Conservation (phyloP, 2,329 filamentous ascomycete species). For the Colletotrichum eleusines region DNA sequence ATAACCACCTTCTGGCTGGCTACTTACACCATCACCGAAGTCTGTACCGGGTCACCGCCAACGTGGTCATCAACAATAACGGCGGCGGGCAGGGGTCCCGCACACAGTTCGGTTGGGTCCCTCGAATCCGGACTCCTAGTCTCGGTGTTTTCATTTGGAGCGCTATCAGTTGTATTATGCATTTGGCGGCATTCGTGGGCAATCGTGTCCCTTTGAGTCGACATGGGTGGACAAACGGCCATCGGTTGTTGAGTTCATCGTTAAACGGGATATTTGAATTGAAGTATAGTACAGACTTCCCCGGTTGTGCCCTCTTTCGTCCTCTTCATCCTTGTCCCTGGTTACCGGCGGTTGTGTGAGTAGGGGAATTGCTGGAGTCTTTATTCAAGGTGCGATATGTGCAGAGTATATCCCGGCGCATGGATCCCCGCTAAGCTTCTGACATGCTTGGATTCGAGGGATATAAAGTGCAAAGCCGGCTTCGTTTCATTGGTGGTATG, state of each 20-base stretch:
- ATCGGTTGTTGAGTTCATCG: constrained; percentile 25
- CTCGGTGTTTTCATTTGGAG: constrained; percentile 7
- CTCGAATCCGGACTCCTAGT: neutral
- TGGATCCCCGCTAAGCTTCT: constrained; percentile 22
- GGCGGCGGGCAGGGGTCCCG: neutral
- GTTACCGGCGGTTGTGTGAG: neutral
- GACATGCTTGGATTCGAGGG: constrained; percentile 5
- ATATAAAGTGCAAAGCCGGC: neutral
- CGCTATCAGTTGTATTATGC: constrained; percentile 9
- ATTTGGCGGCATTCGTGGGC: constrained; percentile 36
- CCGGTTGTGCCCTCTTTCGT: neutral
- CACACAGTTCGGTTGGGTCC: constrained; percentile 1
- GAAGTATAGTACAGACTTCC: constrained; percentile 29
- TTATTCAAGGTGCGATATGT: constrained; percentile 3
- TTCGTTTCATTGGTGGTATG: constrained; percentile 8
- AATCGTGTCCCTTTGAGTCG: constrained; percentile 17
- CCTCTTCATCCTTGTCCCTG: neutral
- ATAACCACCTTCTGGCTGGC: constrained; percentile 48
- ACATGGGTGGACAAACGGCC: constrained; percentile 17
- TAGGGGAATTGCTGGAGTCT: neutral
- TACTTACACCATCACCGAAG: constrained; percentile 56
- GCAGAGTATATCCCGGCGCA: neutral
- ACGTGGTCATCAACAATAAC: constrained; percentile 14
- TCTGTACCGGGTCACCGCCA: constrained; percentile 49
- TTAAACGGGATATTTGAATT: constrained; percentile 19